Conservation (phyloP, 306 rosid species). For the Corylus avellana region DNA sequence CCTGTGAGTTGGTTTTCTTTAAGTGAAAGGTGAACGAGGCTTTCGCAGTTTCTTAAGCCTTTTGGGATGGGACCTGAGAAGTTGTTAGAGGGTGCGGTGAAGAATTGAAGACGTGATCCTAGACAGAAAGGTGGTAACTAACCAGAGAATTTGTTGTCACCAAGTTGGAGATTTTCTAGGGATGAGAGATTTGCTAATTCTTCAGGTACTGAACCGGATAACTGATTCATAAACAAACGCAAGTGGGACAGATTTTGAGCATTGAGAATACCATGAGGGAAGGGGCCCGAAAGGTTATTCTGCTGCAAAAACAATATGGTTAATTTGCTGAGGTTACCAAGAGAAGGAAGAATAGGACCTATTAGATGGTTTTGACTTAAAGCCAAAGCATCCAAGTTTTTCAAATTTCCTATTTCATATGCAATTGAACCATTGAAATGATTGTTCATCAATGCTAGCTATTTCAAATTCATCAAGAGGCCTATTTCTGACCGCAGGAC, state of each 20-base stretch:
- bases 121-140: neutral
- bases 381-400: slow-evolving; percentile 1
- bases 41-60: neutral
- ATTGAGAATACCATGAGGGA: neutral
- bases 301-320: neutral
- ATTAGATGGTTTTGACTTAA: neutral
- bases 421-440: neutral
- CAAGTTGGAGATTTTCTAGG: neutral
- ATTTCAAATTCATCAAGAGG: neutral
- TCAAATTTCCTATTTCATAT: neutral
- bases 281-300: neutral
- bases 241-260: neutral
- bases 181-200: neutral
- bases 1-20: neutral
- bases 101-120: neutral
- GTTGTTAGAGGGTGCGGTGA: neutral
- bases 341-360: neutral
- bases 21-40: neutral
- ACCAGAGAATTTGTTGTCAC: neutral
- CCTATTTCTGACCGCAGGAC: neutral
- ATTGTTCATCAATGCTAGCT: neutral
- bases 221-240: neutral
- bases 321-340: neutral
- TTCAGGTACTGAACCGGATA: neutral
- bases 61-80: neutral